Conservation (phyloP, 306 rosid genomes). For the Cicer chorassanicum region DNA sequence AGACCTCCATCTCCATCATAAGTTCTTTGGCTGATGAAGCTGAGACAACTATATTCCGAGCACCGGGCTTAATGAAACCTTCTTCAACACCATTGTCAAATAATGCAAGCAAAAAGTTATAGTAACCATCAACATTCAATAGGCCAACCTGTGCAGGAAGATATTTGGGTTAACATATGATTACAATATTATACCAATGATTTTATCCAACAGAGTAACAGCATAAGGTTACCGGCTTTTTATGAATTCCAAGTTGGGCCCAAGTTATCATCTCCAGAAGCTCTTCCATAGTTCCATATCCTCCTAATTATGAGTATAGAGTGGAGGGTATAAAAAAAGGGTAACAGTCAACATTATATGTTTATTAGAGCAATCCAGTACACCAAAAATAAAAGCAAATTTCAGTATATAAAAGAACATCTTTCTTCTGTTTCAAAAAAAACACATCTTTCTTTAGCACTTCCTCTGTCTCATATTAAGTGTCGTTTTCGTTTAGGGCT, state of each 20-base stretch:
- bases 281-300: conserved; percentile 95
- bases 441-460: conserved; percentile 1
- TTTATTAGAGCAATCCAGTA: background rate
- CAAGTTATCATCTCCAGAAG: conserved; percentile 87
- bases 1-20: conserved; percentile 79
- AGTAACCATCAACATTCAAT: conserved; percentile 88
- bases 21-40: conserved; percentile 85
- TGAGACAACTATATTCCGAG: conserved; percentile 73
- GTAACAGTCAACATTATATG: background rate
- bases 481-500: too few relatives aligned
- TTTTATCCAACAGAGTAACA: conserved; percentile 20
- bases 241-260: conserved; percentile 94
- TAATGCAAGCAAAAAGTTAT: conserved; percentile 75
- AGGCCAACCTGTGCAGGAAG: conserved; percentile 71
- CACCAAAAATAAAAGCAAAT: background rate
- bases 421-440: background rate
- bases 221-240: conserved; percentile 61
- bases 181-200: conserved; percentile 14
- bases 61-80: conserved; percentile 84
- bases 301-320: conserved; percentile 57
- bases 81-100: conserved; percentile 88
- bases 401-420: background rate
- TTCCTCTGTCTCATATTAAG: too few relatives aligned
- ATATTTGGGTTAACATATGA: conserved; percentile 27
- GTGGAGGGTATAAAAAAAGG: conserved; percentile 6